Evolutionary conservation across 805 yeast species (phyloP), one percentile per base, ranked within the genome.

Genomic region (Candida silvicultrix): DNA sequence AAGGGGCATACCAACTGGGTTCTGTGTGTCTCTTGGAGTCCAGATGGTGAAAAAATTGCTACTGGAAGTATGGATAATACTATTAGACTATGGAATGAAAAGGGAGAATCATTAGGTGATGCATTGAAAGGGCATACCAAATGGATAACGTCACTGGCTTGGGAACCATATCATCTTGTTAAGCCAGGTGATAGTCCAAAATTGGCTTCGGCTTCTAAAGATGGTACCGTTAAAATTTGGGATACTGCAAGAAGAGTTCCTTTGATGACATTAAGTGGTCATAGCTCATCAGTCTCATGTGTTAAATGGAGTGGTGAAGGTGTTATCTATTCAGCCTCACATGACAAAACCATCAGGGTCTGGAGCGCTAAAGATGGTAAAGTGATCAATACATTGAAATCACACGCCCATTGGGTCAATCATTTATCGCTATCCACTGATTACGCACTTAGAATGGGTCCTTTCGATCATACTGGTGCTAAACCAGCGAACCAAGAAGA

Each of bases 381-480:
- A 54, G 79, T 95, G 54, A 72, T 85, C 31, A 88, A 86, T 61
- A 81, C 89, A 3, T 69, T 94, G 53, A 83, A 82, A 62, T 77
- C 94, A 39, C 99, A 94, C 63, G 97, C 95, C 2, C 99, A 94
- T 67, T 94, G 99, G 99, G 94, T 94, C 42, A 94, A 94, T 63
- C 98, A 92, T 66, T 71, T 94, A 48, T 85, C 97, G 0, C 69
- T 94, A 38, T 86, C 96, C 2, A 92, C 98, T 0, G 99, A 94
- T 58, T 84, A 83, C 60, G 95, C 82, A 0, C 68, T 94, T 45
- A 71, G 97, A 55, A 77, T 84, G 53, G 98, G 99, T 9, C 89
- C 96, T 0, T 92, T 78, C 59, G 97, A 89, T 60, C 89, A 87
- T 54, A 76, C 75, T 21, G 82, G 82, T 34, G 63, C 51, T 12